These are phyloP conservation scores for Plasmodium billcollinsi DNA, from an alignment of 169 alveolate species.

Conservation along the genomic window DNA sequence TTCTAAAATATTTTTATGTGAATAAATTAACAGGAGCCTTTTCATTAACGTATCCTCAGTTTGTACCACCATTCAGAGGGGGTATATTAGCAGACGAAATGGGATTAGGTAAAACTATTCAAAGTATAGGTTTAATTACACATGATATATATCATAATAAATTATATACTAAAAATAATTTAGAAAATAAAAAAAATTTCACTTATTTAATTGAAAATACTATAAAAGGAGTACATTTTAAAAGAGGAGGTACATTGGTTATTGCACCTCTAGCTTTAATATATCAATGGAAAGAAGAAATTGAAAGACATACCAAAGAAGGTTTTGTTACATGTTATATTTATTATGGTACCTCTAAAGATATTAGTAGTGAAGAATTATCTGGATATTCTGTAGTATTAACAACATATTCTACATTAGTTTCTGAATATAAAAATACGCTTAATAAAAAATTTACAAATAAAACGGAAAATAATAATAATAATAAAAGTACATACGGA, in stretches of 20 bases:
- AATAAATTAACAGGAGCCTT: constrained; percentile 64
- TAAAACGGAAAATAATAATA: neutral
- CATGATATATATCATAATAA: constrained; percentile 56
- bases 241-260: constrained; percentile 87
- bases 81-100: constrained; percentile 95
- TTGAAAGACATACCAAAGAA: constrained; percentile 79
- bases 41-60: constrained; percentile 63
- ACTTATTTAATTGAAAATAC: constrained; percentile 60
- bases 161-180: constrained; percentile 19
- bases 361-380: constrained; percentile 73
- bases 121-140: constrained; percentile 95
- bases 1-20: constrained; percentile 61
- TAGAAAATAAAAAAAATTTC: constrained; percentile 47
- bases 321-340: constrained; percentile 79
- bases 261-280: constrained; percentile 87
- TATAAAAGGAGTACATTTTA: constrained; percentile 36
- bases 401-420: constrained; percentile 89
- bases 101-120: constrained; percentile 99
- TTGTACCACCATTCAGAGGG: constrained; percentile 66
- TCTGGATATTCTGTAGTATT: constrained; percentile 84
- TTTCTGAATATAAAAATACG: constrained; percentile 81
- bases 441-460: constrained; percentile 7
- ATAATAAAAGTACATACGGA: neutral
- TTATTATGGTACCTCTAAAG: constrained; percentile 79
- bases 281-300: constrained; percentile 87